Conservation (phyloP, 495 filamentous ascomycete species). For the Oidiodendron maius region DNA sequence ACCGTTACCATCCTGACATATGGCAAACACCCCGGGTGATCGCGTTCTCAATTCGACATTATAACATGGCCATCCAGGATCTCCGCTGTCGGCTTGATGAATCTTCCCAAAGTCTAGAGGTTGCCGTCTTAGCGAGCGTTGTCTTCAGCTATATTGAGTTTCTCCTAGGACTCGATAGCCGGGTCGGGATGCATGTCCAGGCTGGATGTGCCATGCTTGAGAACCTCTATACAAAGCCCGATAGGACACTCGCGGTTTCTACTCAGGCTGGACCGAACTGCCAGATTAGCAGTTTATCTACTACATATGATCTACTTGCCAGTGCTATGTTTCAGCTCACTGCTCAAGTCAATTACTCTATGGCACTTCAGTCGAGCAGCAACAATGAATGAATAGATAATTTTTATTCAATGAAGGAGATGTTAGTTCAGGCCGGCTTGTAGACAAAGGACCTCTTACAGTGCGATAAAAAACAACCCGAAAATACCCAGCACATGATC, state of each 20-base stretch:
- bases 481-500: conserved; percentile 17
- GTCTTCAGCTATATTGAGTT: conserved; percentile 23
- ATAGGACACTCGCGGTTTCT: conserved; percentile 15
- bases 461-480: conserved; percentile 10
- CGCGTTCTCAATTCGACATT: conserved; percentile 18
- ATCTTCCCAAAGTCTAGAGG: conserved; percentile 14
- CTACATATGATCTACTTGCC: conserved; percentile 17
- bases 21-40: conserved; percentile 15
- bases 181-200: conserved; percentile 17
- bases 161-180: conserved; percentile 17
- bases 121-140: conserved; percentile 19
- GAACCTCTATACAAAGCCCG: conserved; percentile 13
- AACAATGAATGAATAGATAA: conserved; percentile 13
- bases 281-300: conserved; percentile 15
- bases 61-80: conserved; percentile 20
- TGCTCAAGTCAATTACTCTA: conserved; percentile 14
- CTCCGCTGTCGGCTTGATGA: conserved; percentile 15
- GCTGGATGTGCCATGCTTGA: conserved; percentile 18
- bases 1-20: conserved; percentile 16
- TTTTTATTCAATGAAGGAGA: conserved; percentile 13
- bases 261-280: conserved; percentile 16
- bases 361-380: conserved; percentile 13
- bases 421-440: conserved; percentile 10
- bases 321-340: conserved; percentile 19
- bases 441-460: conserved; percentile 13